Evolutionary conservation across 2,329 filamentous ascomycete species (phyloP).

Genomic region (Stagonosporopsis chrysanthemi): DNA sequence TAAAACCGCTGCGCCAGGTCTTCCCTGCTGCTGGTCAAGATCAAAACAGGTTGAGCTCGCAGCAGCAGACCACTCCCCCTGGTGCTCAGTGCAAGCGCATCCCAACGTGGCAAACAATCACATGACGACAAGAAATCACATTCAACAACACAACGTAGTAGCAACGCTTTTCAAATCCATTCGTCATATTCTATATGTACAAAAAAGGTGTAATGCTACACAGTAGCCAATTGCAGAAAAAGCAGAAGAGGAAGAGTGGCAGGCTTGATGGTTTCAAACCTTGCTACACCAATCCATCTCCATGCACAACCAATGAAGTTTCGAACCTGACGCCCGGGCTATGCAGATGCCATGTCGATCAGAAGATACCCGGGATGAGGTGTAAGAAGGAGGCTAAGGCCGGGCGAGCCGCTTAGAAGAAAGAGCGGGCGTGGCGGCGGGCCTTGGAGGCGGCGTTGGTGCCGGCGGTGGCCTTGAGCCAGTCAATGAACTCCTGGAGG

Average conservation of each 20-base stretch:
- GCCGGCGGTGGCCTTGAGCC: constrained; percentile 37
- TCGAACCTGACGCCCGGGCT: constrained; percentile 15
- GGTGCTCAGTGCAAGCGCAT: no score
- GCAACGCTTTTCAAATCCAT: constrained; percentile 19
- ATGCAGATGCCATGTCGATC: constrained; percentile 18
- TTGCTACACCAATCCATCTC: constrained; percentile 5
- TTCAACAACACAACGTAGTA: not conserved
- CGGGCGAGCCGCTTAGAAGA: constrained; percentile 23
- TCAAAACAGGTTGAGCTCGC: no score
- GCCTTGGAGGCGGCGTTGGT: constrained; percentile 27
- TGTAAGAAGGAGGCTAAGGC: not conserved
- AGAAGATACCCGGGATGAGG: not conserved
- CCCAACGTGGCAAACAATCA: not conserved
- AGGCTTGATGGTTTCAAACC: constrained; percentile 16
- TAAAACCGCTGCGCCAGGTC: not conserved
- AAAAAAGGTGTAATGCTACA: constrained; percentile 17
- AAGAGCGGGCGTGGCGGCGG: constrained; percentile 50
- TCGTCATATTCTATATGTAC: constrained; percentile 19
- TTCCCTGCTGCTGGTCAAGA: no score
- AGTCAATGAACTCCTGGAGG: constrained; percentile 38
- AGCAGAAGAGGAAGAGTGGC: constrained; percentile 4
- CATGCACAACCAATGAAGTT: constrained; percentile 19
- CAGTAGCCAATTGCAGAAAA: constrained; percentile 15
- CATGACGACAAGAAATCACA: not conserved
- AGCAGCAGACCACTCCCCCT: no score